Conservation (phyloP, 2,329 filamentous ascomycete genomes). For the Epichloe coenophiala region DNA sequence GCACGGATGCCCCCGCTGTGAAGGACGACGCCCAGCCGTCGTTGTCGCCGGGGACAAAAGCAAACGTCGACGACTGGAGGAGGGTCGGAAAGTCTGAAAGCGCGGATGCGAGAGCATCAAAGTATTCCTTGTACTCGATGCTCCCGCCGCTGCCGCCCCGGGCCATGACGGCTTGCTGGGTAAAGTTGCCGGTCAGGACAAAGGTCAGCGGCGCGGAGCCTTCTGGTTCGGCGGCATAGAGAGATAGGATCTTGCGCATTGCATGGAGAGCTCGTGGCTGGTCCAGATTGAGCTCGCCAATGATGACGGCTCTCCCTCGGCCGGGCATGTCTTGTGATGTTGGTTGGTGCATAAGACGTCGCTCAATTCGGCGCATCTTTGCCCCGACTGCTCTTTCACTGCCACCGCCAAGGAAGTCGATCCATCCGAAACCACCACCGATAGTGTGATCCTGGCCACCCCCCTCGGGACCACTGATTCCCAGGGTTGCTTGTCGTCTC, state of each 20-base stretch:
- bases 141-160: slow-evolving; percentile 62
- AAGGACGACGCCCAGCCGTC: slow-evolving; percentile 94
- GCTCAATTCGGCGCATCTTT: slow-evolving; percentile 72
- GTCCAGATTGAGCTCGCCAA: slow-evolving; percentile 81
- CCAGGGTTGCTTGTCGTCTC: slow-evolving; percentile 64
- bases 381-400: slow-evolving; percentile 73
- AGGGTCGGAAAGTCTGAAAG: slow-evolving; percentile 74
- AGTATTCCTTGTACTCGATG: slow-evolving; percentile 94
- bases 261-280: slow-evolving; percentile 69
- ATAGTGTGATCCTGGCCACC: slow-evolving; percentile 43
- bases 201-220: slow-evolving; percentile 62
- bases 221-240: slow-evolving; percentile 55
- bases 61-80: slow-evolving; percentile 66
- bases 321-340: slow-evolving; percentile 22
- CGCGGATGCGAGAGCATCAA: slow-evolving; percentile 72
- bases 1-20: slow-evolving; percentile 56
- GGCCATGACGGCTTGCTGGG: slow-evolving; percentile 49
- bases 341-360: slow-evolving; percentile 43
- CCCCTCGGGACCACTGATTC: slow-evolving; percentile 47
- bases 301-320: slow-evolving; percentile 51
- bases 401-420: slow-evolving; percentile 85
- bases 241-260: slow-evolving; percentile 61
- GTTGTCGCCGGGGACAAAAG: slow-evolving; percentile 92
- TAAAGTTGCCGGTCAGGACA: slow-evolving; percentile 77
- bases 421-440: slow-evolving; percentile 85